Conservation (phyloP, 345 rosid species). For the Eucalyptus lansdowneana region DNA sequence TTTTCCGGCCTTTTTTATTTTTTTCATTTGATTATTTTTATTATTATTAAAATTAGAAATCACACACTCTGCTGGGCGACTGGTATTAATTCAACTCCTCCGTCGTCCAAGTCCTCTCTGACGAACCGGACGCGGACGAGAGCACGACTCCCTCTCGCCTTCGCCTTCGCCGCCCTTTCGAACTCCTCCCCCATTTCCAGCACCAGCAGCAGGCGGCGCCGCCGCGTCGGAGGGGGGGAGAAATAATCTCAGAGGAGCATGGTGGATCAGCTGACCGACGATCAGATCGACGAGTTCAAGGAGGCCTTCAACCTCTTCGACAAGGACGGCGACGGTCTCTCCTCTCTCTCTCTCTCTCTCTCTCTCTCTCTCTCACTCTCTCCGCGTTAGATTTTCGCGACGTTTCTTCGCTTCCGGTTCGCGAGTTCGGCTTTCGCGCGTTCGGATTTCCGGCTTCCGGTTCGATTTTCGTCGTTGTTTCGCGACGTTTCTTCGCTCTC, state of each 20-base stretch:
- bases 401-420: neutral
- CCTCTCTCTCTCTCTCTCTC: neutral
- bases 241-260: neutral
- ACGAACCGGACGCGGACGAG: neutral
- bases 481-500: neutral
- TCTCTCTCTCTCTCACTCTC: neutral
- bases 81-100: neutral
- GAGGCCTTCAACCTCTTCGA: constrained; percentile 33
- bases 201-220: neutral
- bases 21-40: neutral
- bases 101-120: neutral
- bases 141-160: neutral
- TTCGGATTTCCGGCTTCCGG: neutral
- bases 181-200: neutral
- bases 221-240: neutral
- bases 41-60: neutral
- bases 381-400: neutral
- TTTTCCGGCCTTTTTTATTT: neutral
- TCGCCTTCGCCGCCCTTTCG: neutral
- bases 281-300: constrained; percentile 30
- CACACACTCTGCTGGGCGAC: neutral
- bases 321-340: constrained; percentile 29
- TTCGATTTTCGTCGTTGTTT: neutral
- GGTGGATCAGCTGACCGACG: constrained; percentile 24
- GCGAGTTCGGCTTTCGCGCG: neutral